Evolutionary conservation across 1,284 basidiomycete species (phyloP).

Genomic region (Amylostereum chailletii): DNA sequence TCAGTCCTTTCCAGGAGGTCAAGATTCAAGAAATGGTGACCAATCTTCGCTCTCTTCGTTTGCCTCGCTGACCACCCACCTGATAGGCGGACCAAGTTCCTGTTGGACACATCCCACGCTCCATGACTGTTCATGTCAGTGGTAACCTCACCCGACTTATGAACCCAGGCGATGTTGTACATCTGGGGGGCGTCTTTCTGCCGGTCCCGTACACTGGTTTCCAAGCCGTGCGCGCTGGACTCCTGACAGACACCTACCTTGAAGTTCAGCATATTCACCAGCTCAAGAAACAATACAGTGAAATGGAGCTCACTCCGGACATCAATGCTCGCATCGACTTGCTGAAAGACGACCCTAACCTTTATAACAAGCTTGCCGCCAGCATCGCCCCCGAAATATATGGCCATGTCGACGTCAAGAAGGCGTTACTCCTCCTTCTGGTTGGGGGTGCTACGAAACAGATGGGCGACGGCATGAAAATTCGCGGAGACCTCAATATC

Average conservation of each 20-base stretch:
- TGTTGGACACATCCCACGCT: constrained; percentile 96
- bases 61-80: constrained; percentile 9
- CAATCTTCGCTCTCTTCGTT: constrained; percentile 13
- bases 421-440: constrained; percentile 88
- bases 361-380: constrained; percentile 80
- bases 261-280: constrained; percentile 90
- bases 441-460: constrained; percentile 95
- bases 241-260: constrained; percentile 96
- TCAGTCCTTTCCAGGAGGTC: constrained; percentile 97
- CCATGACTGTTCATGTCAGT: constrained; percentile 94
- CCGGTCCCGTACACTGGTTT: constrained; percentile 88
- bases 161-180: constrained; percentile 94
- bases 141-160: constrained; percentile 86
- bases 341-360: constrained; percentile 66
- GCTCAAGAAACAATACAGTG: constrained; percentile 95
- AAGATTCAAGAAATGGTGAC: constrained; percentile 97
- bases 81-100: constrained; percentile 94
- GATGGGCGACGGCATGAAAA: constrained; percentile 97
- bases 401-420: constrained; percentile 97
- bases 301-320: constrained; percentile 88
- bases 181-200: constrained; percentile 84
- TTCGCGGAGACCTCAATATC: constrained; percentile 95
- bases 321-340: constrained; percentile 67
- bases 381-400: constrained; percentile 99
- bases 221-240: constrained; percentile 86